Conservation (phyloP, 2,329 filamentous ascomycete species). For the Cercospora sesami region DNA sequence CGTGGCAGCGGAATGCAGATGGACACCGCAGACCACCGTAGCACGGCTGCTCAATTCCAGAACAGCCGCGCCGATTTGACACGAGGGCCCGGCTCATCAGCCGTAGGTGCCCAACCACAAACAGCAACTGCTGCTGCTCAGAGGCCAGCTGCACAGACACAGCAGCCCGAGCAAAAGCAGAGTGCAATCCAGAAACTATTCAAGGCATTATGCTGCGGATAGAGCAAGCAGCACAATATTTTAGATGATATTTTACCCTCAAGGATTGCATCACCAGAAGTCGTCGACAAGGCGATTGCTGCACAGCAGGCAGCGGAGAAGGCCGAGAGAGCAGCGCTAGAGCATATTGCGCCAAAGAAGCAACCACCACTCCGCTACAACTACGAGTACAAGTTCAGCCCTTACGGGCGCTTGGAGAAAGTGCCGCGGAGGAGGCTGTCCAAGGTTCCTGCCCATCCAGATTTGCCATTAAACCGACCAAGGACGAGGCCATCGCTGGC, state of each 20-base stretch:
- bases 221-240: constrained; percentile 24
- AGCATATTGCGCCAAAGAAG: constrained; percentile 2
- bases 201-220: constrained; percentile 88
- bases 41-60: constrained; percentile 94
- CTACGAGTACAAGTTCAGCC: constrained; percentile 7
- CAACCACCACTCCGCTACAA: background rate
- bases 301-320: constrained; percentile 2
- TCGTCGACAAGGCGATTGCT: constrained; percentile 3
- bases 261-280: constrained; percentile 1
- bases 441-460: background rate
- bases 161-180: constrained; percentile 65
- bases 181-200: constrained; percentile 88
- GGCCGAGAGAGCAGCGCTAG: constrained; percentile 1
- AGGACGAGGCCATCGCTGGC: background rate
- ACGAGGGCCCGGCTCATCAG: constrained; percentile 24
- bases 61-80: constrained; percentile 71
- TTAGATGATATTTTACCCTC: constrained; percentile 8
- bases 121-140: constrained; percentile 16
- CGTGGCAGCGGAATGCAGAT: constrained; percentile 76
- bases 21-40: constrained; percentile 72
- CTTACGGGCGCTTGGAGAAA: constrained; percentile 1
- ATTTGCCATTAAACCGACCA: background rate
- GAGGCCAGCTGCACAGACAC: constrained; percentile 29
- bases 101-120: constrained; percentile 17
- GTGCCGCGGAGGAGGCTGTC: background rate